Base-by-base conservation (phyloP, 2,329 filamentous ascomycete genomes). In the Pseudomassariella vexata region DNA sequence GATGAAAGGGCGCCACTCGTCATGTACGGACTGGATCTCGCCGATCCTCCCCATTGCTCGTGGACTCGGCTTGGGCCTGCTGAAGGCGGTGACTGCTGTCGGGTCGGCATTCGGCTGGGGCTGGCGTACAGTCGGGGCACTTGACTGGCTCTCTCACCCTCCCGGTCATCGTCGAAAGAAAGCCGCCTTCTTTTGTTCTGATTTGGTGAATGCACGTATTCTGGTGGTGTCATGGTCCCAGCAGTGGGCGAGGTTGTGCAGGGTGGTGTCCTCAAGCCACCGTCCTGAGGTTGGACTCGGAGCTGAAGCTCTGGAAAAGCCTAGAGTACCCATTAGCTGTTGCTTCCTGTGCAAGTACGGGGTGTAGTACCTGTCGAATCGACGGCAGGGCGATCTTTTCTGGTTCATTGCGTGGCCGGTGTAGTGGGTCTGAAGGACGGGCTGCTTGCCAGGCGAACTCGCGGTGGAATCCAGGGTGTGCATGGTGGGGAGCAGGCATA, bases 141-240 rank as follows among this genome's bases (percentile, higher is more conserved):
- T 24, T 63, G 65, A 40, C 60, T 65, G 4, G 51, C 53, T 27
- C 62, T 55, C 33, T 65, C 57, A 6, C 23, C 38, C 18, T 65
- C 62, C 19, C 47, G 48, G 17, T 63, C 61, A 14, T 59, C 53
- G 4, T 68, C 66, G 31, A 57, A 49, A 2, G 63, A 66, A 6
- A 63, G 41, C 12, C 67, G 60, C 41, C 64, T 63, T 38, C 68
- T 62, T 54, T 73, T 74, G 46, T 53, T 59, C n/a, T 53, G 50
- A 38, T 47, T 62, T 17, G 70, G 62, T 19, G 70, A 72, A 50
- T 71, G 60, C 9, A 65, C 48, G 41, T 74, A 74, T 35, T 70
- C 63, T 8, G 68, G 61, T 4, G 63, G 60, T 24, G 59, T 60
- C 37, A 51, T 40, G 32, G 48, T 42, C 29, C 47, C 53, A 10